Base-by-base conservation (phyloP, 2,329 filamentous ascomycete genomes). In the Colletotrichum sp. region DNA sequence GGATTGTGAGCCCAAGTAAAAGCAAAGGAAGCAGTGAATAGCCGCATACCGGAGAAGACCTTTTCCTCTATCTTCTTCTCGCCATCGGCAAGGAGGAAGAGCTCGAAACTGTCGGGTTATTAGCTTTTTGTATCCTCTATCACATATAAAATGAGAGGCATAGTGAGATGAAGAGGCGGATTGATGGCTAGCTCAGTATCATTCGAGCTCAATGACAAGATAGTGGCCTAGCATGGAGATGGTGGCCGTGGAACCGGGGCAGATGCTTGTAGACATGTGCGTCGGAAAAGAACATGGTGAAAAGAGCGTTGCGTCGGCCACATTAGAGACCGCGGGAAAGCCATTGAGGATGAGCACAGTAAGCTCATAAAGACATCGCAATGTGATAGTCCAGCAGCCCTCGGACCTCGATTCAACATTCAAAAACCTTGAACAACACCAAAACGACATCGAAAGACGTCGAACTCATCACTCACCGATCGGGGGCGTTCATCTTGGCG, bases 61-160 rank as follows among this genome's bases (percentile, higher is more conserved):
- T 95, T 94, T 86, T 96, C 93, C 76, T 96, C 94, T 75, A 98
- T 95, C 87, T 98, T 99, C 89, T 96, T 97, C 90, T 99, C 95
- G 77, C 94, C 96, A 65, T 96, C 94, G 55, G 86, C 91, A 76
- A 99, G 94, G 78, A 98, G 88, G 88, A 98, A 99, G 65, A 98
- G 92, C 89, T 99, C 97, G 88, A 98, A 98, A 83, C 97, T 99
- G 74, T 19, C 4, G 9, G 22, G 5, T 11, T 11, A 5, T 69
- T 64, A 64, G 62, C 34, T 64, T 27, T 36, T 27, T 13, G 30
- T 22, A 25, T 25, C 11, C n/a, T 22, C n/a, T 13, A 8, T 52
- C n/a, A 22, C n/a, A 22, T 13, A 22, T 22, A 8, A 49, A 12
- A 22, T 52, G 44, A 52, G n/a, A 52, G n/a, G 1, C 16, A 13